These are phyloP conservation scores for Ceratorhiza oryzae-sativae DNA, from an alignment of 1,284 basidiomycete species.

Conservation along the genomic window DNA sequence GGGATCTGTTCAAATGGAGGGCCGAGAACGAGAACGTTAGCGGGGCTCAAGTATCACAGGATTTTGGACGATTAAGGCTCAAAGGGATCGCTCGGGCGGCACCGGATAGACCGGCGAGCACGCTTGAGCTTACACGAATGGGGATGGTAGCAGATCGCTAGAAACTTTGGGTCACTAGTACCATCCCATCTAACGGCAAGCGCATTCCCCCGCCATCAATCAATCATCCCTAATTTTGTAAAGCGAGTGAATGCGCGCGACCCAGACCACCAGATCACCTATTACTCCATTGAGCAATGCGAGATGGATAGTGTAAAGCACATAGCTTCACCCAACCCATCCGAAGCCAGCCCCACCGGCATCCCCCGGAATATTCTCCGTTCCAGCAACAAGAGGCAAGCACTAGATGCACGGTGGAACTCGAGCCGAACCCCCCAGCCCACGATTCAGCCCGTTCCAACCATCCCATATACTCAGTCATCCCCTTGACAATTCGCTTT, in stretches of 20 bases:
- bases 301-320: no score
- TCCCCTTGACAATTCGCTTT: neutral
- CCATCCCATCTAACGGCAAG: neutral
- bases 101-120: neutral
- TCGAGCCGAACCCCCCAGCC: neutral
- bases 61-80: constrained; percentile 1
- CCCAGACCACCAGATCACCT: neutral
- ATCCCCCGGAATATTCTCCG: neutral
- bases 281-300: neutral
- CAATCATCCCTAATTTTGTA: neutral
- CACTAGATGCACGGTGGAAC: neutral
- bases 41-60: constrained; percentile 7
- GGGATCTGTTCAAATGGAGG: constrained; percentile 68
- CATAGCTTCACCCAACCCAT: neutral
- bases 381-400: neutral
- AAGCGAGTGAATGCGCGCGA: neutral
- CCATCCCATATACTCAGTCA: neutral
- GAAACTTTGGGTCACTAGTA: neutral
- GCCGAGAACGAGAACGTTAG: neutral
- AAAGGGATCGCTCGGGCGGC: neutral
- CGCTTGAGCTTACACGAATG: neutral
- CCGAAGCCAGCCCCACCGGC: neutral
- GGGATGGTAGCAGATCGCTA: neutral
- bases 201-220: constrained; percentile 4
- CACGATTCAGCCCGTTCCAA: neutral